Evolutionary conservation across 257 asterid genomes (phyloP).

Genomic region (Leptodermis oblonga): DNA sequence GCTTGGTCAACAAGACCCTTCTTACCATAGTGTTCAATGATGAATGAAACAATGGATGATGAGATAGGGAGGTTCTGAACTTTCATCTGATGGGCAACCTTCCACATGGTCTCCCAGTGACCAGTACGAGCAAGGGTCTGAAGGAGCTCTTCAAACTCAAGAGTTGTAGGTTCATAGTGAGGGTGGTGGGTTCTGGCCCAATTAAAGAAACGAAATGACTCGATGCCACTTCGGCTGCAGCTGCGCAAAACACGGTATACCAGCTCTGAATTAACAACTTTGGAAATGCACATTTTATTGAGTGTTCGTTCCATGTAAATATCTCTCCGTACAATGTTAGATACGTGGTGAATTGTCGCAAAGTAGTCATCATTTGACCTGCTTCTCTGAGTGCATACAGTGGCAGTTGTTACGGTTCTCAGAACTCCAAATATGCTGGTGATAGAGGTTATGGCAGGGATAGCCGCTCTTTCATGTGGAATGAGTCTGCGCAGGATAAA

Average conservation of each 20-base stretch:
- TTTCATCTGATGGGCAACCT: slow-evolving; percentile 80
- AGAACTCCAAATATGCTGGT: slow-evolving; percentile 20
- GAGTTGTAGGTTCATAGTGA: slow-evolving; percentile 82
- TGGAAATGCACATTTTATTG: slow-evolving; percentile 72
- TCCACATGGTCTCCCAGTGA: slow-evolving; percentile 99
- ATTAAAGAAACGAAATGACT: slow-evolving; percentile 94
- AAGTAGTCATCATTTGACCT: slow-evolving; percentile 75
- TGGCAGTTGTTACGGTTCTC: slow-evolving; percentile 24
- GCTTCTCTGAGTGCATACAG: slow-evolving; percentile 30
- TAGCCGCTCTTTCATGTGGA: slow-evolving; percentile 25
- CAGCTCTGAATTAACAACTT: slow-evolving; percentile 73
- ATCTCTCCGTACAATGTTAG: slow-evolving; percentile 89
- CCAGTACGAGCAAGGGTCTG: slow-evolving; percentile 65
- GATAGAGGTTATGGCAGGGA: slow-evolving; percentile 6
- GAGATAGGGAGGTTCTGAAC: slow-evolving; percentile 55
- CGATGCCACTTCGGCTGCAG: slow-evolving; percentile 68
- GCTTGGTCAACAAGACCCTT: slow-evolving; percentile 83
- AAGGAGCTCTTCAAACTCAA: slow-evolving; percentile 88
- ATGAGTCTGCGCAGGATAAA: slow-evolving; percentile 18
- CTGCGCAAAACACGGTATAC: slow-evolving; percentile 79
- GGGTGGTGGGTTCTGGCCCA: slow-evolving; percentile 92
- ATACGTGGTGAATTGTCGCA: slow-evolving; percentile 85
- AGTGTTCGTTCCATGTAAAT: slow-evolving; percentile 90
- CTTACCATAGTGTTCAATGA: slow-evolving; percentile 88
- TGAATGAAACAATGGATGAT: slow-evolving; percentile 67